Evolutionary conservation across 139 green algal species (phyloP).

Genomic region (Micromonas commoda): DNA sequence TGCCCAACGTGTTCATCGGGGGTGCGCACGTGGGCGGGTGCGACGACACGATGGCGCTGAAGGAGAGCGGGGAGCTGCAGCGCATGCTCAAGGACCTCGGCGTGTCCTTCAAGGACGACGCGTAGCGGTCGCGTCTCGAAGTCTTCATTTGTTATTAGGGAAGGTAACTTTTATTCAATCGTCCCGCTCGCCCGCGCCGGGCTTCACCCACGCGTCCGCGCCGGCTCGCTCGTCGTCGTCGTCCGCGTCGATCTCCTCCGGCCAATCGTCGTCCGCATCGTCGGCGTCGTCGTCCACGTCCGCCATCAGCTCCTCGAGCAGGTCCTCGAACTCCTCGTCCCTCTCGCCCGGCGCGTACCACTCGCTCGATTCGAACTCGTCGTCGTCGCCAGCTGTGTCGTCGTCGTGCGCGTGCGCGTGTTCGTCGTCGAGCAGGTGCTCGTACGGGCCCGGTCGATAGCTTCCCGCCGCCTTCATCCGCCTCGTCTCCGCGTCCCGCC

Average conservation of each 20-base stretch:
- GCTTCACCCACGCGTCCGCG: no score
- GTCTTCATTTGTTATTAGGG: neutral
- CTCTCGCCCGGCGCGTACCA: neutral
- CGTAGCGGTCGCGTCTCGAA: no score
- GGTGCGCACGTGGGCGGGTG: constrained; percentile 42
- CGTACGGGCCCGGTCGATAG: neutral
- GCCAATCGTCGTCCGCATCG: neutral
- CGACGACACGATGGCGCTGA: constrained; percentile 31
- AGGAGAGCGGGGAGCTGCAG: neutral
- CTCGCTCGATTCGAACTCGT: neutral
- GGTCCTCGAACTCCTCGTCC: neutral
- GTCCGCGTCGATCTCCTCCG: neutral
- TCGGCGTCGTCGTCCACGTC: neutral
- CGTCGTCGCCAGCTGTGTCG: neutral
- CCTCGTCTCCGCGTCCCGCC: no score
- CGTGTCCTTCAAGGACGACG: neutral
- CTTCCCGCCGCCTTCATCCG: neutral
- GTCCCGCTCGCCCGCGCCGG: no score
- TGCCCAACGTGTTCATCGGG: constrained; percentile 45
- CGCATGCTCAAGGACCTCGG: neutral
- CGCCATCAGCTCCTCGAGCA: neutral
- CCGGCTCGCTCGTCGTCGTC: neutral
- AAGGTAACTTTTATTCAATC: no score
- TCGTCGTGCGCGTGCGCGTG: neutral
- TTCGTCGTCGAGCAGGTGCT: no score